Evolutionary conservation across 768 basidiomycete species (phyloP), one percentile per base, ranked within the genome.

Genomic region (Phylloporus sp.): DNA sequence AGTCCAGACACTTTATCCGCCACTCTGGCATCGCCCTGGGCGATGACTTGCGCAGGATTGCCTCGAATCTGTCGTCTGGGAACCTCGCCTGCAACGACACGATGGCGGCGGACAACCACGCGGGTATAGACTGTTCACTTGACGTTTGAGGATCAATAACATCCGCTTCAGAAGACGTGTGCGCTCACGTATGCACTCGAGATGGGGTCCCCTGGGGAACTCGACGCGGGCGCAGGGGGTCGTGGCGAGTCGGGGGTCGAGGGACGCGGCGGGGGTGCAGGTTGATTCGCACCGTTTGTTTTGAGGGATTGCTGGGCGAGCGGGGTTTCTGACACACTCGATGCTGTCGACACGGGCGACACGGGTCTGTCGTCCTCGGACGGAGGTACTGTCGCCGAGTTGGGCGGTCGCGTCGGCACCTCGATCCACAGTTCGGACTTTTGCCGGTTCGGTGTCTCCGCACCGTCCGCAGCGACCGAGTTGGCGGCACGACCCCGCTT

Each of bases 1-100:
- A 94, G 64, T 96, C 92, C 54, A 82, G 61, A 64, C 92, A 96
- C 65, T 86, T 92, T 61, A 95, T 77, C 15, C 90, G 79, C 93
- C 94, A 97, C 65, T 95, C 92, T 6, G 80, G 77, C 20, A 72
- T 65, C n/a, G 72, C 74, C 11, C 70, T 73, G 35, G 77, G 71
- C 24, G 72, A 71, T 7, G 76, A 69, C 58, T 80, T 84, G 24
- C 80, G 77, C 27, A 81, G 68, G 26, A 88, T 80, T 15, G 87
- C 79, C 55, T 90, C 86, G 55, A 97, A 94, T 49, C 65, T 79
- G 65, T 97, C 94, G 51, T 88, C 77, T 2, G 84, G 82, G 60
- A 90, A 94, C 66, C 75, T 79, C 9, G 69, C 65, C 57, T 84
- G 81, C 75, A 93, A 79, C 2, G 69, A 71, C 39, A 77, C 74